A percentile compares a stretch with the other conserved stretches of the same genome.
Conservation (phyloP, 2,329 filamentous ascomycete species). For the Botrytis elliptica region DNA sequence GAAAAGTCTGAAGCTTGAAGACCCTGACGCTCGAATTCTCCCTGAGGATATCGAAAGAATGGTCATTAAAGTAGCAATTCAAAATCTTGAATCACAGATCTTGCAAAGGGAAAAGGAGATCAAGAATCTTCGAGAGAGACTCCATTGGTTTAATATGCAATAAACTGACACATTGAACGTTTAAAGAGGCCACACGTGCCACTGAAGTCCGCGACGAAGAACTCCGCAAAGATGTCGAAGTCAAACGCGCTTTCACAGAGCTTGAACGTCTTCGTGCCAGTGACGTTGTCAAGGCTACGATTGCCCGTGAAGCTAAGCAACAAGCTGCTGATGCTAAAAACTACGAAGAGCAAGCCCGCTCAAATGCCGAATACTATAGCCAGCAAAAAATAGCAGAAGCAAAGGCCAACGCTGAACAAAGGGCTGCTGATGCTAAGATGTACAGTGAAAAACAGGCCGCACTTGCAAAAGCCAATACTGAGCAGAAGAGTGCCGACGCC, state of each 20-base stretch:
- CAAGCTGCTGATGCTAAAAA: constrained; percentile 65
- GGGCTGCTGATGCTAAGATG: constrained; percentile 64
- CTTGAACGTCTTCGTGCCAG: constrained; percentile 75
- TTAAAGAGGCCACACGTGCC: constrained; percentile 60
- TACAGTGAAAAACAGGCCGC: constrained; percentile 54
- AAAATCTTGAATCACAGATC: background rate
- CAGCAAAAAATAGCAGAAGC: constrained; percentile 26
- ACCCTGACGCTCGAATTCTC: background rate
- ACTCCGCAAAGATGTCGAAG: constrained; percentile 73
- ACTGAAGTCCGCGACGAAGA: constrained; percentile 78
- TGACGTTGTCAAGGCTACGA: constrained; percentile 76
- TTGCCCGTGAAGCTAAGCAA: constrained; percentile 65
- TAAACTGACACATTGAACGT: background rate
- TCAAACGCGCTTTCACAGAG: constrained; percentile 75
- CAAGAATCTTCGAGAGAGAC: background rate
- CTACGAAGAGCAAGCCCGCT: constrained; percentile 60
- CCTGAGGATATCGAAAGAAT: background rate
- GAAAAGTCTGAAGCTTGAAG: background rate
- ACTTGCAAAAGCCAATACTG: constrained; percentile 38
- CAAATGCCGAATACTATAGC: constrained; percentile 48
- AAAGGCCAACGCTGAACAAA: constrained; percentile 34
- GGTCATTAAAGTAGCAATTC: background rate
- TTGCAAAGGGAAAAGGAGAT: background rate
- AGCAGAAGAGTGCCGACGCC: constrained; percentile 48
- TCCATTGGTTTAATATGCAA: background rate